A percentile compares a stretch with the other conserved stretches of the same genome.
Conservation (phyloP, 2,329 filamentous ascomycete genomes). For the Epichloe hybrida region DNA sequence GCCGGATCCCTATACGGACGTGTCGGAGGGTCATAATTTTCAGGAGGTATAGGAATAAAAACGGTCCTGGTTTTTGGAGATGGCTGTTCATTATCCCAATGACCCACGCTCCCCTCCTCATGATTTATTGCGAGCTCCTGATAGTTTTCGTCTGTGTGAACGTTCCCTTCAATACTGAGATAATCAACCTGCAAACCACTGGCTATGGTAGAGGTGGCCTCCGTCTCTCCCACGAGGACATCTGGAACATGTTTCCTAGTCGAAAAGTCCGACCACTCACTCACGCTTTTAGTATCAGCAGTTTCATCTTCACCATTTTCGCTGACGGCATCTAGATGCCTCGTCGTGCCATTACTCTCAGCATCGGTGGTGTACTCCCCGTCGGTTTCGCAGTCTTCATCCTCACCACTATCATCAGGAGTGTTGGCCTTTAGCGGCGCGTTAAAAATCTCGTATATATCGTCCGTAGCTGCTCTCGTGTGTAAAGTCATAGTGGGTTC, state of each 20-base stretch:
- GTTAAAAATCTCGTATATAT: constrained; percentile 96
- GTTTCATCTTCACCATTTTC: constrained; percentile 34
- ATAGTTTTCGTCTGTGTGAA: background rate
- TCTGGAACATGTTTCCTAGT: constrained; percentile 55
- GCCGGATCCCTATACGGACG: constrained; percentile 69
- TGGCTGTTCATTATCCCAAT: constrained; percentile 26
- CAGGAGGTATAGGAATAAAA: constrained; percentile 72
- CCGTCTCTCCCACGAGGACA: constrained; percentile 19
- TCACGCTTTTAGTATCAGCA: constrained; percentile 49
- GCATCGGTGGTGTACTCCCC: constrained; percentile 71
- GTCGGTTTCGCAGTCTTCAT: constrained; percentile 60
- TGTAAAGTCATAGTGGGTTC: constrained; percentile 99
- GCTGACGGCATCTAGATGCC: constrained; percentile 38
- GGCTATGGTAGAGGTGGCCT: constrained; percentile 18
- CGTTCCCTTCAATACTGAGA: background rate
- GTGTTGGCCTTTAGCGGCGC: constrained; percentile 41
- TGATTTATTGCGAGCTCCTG: constrained; percentile 20
- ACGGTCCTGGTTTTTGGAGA: constrained; percentile 43
- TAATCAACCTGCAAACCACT: background rate
- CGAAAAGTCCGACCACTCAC: constrained; percentile 83
- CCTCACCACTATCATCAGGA: constrained; percentile 34
- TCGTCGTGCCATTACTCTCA: constrained; percentile 71
- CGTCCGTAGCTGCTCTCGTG: constrained; percentile 86
- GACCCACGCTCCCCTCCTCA: constrained; percentile 25
- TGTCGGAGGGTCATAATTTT: constrained; percentile 71